Evolutionary conservation across 2,329 filamentous ascomycete species (phyloP).

Genomic region (Byssothecium circinans): DNA sequence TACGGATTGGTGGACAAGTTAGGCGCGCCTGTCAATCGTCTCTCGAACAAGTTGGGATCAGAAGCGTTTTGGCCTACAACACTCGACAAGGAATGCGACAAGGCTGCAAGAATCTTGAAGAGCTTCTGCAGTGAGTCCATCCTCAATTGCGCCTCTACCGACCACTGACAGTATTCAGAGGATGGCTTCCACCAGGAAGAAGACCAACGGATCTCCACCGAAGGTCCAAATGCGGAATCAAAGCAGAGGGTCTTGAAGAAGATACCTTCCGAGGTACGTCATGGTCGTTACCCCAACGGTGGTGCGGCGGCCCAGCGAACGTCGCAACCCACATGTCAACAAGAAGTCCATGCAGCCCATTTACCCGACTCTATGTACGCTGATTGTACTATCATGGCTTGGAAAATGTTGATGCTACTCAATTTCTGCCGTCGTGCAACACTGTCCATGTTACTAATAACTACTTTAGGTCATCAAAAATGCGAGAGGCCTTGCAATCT

Average conservation of each 20-base stretch:
- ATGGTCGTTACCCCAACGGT: background rate
- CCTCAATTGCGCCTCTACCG: constrained; percentile 19
- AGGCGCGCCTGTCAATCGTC: constrained; percentile 74
- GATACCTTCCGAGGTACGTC: constrained; percentile 66
- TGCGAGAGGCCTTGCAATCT: constrained; percentile 87
- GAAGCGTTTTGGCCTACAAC: constrained; percentile 77
- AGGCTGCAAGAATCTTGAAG: constrained; percentile 83
- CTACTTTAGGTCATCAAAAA: constrained; percentile 72
- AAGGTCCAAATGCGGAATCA: constrained; percentile 61
- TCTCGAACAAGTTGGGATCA: constrained; percentile 78
- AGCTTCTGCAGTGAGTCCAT: constrained; percentile 79
- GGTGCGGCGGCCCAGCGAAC: too few relatives aligned
- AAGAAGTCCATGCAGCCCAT: too few relatives aligned
- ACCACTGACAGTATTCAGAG: constrained; percentile 45
- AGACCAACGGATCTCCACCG: constrained; percentile 45
- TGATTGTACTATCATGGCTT: too few relatives aligned
- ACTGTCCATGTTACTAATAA: background rate
- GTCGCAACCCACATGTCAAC: too few relatives aligned
- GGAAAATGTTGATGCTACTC: too few relatives aligned
- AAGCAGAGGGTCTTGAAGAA: constrained; percentile 73
- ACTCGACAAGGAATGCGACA: constrained; percentile 86
- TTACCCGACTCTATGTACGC: too few relatives aligned
- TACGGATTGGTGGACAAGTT: constrained; percentile 69
- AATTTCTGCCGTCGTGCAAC: too few relatives aligned
- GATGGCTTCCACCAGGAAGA: constrained; percentile 70